Evolutionary conservation across 164 flowering plant genomes (phyloP), one percentile per base, ranked within the genome.

Genomic region (Houttuynia cordata): DNA sequence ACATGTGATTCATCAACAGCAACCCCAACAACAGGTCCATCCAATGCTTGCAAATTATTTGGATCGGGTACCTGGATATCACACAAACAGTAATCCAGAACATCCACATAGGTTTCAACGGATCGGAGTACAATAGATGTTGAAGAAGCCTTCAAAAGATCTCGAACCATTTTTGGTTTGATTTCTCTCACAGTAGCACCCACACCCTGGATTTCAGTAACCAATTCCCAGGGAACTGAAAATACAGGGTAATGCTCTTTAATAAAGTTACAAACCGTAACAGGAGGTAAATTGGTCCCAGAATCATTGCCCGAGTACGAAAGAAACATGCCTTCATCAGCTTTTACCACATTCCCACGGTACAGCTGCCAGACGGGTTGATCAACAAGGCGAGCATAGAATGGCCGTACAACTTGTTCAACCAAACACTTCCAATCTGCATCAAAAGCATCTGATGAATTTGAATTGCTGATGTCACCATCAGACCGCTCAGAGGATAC

Each of bases 221-320:
- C 84, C 78, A 93, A 75, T 68, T 90, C 96, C 97, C 97, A 90
- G n/a, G 99, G 97, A 39, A 93, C 92, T 30, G 86, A 83, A 73
- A 93, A 93, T 41, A 93, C 99, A 22, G 90, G 97, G 75, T 93
- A 90, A 65, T 90, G 96, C 66, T 93, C 99, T 75, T 88, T 93
- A 50, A 93, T 94, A 71, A 87, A 93, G 69, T 78, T 76, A 64
- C 93, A 88, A 67, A 93, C 96, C 25, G 96, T 77, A 60, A 83
- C 81, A 9, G 56, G 60, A 47, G 97, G 96, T 73, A 84, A 68
- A 73, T 68, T 78, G 64, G 76, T 84, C 67, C 75, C 78, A 39
- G 72, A 74, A 41, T 72, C 81, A 81, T 65, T 80, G 55, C 88
- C 85, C 63, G 94, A 92, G 59, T 90, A 94, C 24, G 96, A 77